Base-by-base conservation (phyloP, 2,329 filamentous ascomycete species). In the Diaporthe citri region DNA sequence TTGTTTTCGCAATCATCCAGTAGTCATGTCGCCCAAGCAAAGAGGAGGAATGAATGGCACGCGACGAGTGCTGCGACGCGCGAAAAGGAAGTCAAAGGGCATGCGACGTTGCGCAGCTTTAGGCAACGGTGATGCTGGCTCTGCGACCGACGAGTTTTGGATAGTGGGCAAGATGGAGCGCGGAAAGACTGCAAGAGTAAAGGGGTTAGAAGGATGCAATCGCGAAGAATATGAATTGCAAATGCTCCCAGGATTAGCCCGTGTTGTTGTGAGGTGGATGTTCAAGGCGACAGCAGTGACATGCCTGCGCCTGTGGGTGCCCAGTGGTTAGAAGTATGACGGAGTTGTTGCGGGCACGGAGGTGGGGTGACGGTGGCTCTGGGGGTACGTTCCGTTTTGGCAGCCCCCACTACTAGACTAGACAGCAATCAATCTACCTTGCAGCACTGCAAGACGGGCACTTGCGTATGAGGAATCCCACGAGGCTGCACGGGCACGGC, bases 311-410 rank as follows among this genome's bases (percentile, higher is more conserved):
- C 22, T 28, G 34, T 39, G 46, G 7, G 34, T 51, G 25, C 20
- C 25, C 25, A 34, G 41, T 41, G n/a, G 64, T 69, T 39, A n/a
- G n/a, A n/a, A n/a, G n/a, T n/a, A 69, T 69, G 64, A 69, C 64
- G 64, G 25, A 69, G 48, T 69, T 69, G 64, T 55, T 55, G 52
- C 52, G 31, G 62, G 62, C 13, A 12, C 12, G 20, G 48, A 69
- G 64, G 64, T 69, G 64, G 64, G 64, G 64, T 69, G 64, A 55
- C 20, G 48, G 64, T 41, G 8, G 64, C 46, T 39, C 9, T 31
- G 41, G 22, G 43, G 28, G 28, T 17, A 17, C n/a, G 25, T 39
- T 51, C 62, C 31, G 31, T 41, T 41, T 28, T 69, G 48, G 64
- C 48, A 69, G 22, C 57, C 36, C n/a, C 56, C 36, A 60, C 34